Percentiles rank a stretch among this genome's conserved stretches.
These are phyloP conservation scores for Drosera spatulata DNA, from an alignment of 179 eudicot species.

Conservation along the genomic window DNA sequence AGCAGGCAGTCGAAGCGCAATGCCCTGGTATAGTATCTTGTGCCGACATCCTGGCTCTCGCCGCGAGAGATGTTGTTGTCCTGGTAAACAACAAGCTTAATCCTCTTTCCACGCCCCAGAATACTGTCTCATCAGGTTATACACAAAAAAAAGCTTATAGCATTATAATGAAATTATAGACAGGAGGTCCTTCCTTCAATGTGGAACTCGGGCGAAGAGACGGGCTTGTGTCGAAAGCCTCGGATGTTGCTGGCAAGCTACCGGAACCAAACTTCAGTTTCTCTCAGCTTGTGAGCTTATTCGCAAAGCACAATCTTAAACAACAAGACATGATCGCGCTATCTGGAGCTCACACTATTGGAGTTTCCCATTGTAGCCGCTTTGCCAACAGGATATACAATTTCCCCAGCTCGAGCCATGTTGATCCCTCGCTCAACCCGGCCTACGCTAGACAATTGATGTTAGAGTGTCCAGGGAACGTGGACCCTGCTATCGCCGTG, in stretches of 20 bases:
- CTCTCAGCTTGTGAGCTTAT: not conserved
- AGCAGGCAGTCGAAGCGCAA: slow-evolving; percentile 55
- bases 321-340: slow-evolving; percentile 13
- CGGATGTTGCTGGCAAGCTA: slow-evolving; percentile 4
- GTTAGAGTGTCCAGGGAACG: slow-evolving; percentile 2
- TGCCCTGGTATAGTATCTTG: slow-evolving; percentile 80
- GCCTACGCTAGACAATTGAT: slow-evolving; percentile 8
- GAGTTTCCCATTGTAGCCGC: slow-evolving; percentile 9
- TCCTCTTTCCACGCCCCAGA: not conserved
- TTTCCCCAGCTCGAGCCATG: slow-evolving; percentile 2
- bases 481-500: not conserved
- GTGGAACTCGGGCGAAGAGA: slow-evolving; percentile 15
- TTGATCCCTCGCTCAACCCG: slow-evolving; percentile 9
- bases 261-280: slow-evolving; percentile 6
- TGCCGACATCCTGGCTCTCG: slow-evolving; percentile 69
- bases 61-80: slow-evolving; percentile 49
- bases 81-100: slow-evolving; percentile 28
- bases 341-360: slow-evolving; percentile 16
- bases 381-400: slow-evolving; percentile 9
- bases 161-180: not conserved
- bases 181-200: slow-evolving; percentile 11
- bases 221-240: slow-evolving; percentile 7
- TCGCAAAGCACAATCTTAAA: slow-evolving; percentile 2
- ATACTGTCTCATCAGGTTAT: too few species aligned
- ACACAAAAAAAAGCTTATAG: too few species aligned